Evolutionary conservation across 805 yeast genomes (phyloP).

Genomic region (Ogataea saltuana): DNA sequence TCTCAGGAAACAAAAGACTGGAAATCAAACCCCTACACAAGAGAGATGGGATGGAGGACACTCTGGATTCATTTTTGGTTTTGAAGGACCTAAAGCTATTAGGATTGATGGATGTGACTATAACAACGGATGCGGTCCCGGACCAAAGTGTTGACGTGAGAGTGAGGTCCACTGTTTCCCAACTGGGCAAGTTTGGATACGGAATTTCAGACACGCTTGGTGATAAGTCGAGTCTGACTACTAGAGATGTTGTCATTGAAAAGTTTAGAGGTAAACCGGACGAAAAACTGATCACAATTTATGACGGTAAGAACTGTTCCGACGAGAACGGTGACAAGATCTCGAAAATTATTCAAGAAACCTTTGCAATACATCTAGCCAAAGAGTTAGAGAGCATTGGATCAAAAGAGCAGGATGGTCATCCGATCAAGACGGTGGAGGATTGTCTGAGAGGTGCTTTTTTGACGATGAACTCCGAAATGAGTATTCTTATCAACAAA

Average conservation of each 20-base stretch:
- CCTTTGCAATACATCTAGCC: constrained; percentile 66
- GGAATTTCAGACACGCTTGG: constrained; percentile 93
- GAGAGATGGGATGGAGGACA: constrained; percentile 58
- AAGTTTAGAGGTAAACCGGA: constrained; percentile 83
- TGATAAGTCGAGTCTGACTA: constrained; percentile 58
- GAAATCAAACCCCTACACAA: constrained; percentile 74
- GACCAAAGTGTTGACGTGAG: constrained; percentile 83
- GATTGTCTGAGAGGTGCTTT: constrained; percentile 85
- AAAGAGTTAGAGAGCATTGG: constrained; percentile 54
- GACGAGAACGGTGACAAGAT: constrained; percentile 60
- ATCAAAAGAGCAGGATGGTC: constrained; percentile 39
- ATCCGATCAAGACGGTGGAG: constrained; percentile 50
- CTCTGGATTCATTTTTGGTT: constrained; percentile 63
- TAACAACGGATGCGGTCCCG: constrained; percentile 84
- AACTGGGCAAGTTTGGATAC: constrained; percentile 70
- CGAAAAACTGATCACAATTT: constrained; percentile 77
- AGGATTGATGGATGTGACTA: constrained; percentile 93
- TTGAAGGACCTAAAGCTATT: constrained; percentile 69
- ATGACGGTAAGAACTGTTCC: constrained; percentile 77
- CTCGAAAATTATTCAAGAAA: constrained; percentile 70
- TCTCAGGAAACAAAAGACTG: constrained; percentile 89
- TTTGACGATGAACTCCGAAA: constrained; percentile 74
- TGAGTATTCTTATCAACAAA: constrained; percentile 60
- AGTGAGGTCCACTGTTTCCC: constrained; percentile 87
- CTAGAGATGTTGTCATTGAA: constrained; percentile 84